Evolutionary conservation across 331 rosid genomes (phyloP), one percentile per base, ranked within the genome.

Genomic region (Prunus yedoensis): DNA sequence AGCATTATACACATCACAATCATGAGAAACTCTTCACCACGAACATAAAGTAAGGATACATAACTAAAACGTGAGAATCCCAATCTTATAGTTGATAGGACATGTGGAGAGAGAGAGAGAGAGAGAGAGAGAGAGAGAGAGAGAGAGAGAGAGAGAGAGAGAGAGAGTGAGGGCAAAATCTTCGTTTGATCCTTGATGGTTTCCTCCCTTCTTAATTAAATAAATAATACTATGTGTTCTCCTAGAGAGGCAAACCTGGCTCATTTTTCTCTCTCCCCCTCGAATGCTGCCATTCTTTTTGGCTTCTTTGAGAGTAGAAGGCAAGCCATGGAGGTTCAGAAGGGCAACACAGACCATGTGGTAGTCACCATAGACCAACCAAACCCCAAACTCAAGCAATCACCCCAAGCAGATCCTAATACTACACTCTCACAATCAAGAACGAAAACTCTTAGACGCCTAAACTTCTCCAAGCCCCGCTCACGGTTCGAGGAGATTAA

Each of bases 401-500:
- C 74, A 0, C 68, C 68, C 41, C 50, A 79, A 70, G 0, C 73
- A 52, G 65, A 57, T 38, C 68, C 45, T 51, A 23, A 38, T 9
- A 28, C 45, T 38, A 11, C 77, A 74, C 58, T 9, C 75, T 60
- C 27, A 5, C 75, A 46, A 27, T 2, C 80, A 56, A 82, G 73
- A 62, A 53, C 76, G 74, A 80, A 78, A 49, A 74, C 81, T 10
- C 73, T 86, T 17, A 77, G 62, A 53, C 81, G 89, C 56, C 82
- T 86, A 38, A 78, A 54, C 66, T 77, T 80, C 58, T 86, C 89
- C 18, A 86, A 80, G 69, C 87, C 89, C 12, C 81, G 66, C 51
- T 86, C 89, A 3, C 89, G 89, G 2, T 86, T 86, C 51, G 85
- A 86, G 49, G 89, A 83, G 78, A 57, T 58, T 10, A 71, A 12